phyloP scores from a whole-genome alignment of 257 asterid species.

The Solanum tacnaense region DNA sequence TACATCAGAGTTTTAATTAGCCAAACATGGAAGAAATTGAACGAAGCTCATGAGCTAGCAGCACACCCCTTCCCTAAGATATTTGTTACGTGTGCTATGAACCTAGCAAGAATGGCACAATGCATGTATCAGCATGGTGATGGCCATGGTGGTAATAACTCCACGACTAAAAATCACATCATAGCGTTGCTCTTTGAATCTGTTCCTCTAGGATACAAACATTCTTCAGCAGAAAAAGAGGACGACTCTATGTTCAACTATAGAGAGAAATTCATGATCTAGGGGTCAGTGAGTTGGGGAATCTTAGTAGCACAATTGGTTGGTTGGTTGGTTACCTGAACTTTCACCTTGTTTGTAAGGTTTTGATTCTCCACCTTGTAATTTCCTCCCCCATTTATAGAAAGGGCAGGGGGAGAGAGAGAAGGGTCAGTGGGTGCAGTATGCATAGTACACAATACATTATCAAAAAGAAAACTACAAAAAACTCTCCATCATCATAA shows the following conservation, averaged over 20 bases:
- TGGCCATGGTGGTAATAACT: conserved; percentile 32
- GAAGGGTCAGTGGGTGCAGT: background rate
- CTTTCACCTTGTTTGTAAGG: background rate
- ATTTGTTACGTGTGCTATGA: conserved; percentile 14
- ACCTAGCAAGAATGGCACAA: conserved; percentile 41
- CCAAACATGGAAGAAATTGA: conserved; percentile 29
- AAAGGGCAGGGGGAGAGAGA: background rate
- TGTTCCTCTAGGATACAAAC: background rate
- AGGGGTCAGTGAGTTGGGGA: background rate
- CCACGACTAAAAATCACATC: conserved; percentile 8
- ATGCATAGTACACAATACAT: background rate
- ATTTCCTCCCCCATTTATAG: background rate
- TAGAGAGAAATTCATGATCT: background rate
- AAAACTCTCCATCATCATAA: too few relatives aligned
- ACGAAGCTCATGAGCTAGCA: background rate
- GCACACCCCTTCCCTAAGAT: conserved; percentile 1
- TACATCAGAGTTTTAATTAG: conserved; percentile 2
- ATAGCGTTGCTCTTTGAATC: conserved; percentile 21
- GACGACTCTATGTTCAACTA: background rate
- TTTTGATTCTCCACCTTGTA: background rate
- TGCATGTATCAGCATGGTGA: conserved; percentile 49
- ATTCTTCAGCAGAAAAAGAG: background rate
- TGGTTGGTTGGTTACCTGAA: background rate
- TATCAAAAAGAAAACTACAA: background rate
- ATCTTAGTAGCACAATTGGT: too few relatives aligned